Conservation (phyloP, 2,329 filamentous ascomycete genomes). For the Clathrospora elynae region DNA sequence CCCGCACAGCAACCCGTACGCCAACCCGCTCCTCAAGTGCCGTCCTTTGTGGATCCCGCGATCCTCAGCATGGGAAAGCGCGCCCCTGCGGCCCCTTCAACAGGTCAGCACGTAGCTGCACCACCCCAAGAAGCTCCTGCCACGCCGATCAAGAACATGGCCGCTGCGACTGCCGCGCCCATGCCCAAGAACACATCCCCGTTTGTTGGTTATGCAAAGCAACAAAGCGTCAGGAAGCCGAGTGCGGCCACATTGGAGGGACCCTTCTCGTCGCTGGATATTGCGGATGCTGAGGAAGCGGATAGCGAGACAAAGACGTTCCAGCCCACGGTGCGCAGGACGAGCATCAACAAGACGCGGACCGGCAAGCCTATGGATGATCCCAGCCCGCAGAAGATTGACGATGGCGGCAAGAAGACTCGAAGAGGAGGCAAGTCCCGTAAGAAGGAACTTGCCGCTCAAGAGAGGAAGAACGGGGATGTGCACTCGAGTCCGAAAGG, state of each 20-base stretch:
- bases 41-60: constrained; percentile 75
- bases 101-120: constrained; percentile 25
- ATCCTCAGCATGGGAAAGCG: constrained; percentile 70
- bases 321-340: constrained; percentile 35
- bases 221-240: constrained; percentile 39
- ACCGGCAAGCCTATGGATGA: constrained; percentile 51
- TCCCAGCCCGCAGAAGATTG: constrained; percentile 34
- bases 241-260: constrained; percentile 48
- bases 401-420: constrained; percentile 54
- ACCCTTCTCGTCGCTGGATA: constrained; percentile 49
- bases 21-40: constrained; percentile 28
- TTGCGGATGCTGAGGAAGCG: constrained; percentile 47
- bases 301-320: constrained; percentile 43
- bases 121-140: constrained; percentile 48
- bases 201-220: constrained; percentile 43
- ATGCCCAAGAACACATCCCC: constrained; percentile 47
- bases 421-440: constrained; percentile 52
- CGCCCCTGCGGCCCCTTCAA: constrained; percentile 34
- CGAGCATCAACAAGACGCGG: constrained; percentile 49
- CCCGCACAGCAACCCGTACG: constrained; percentile 23
- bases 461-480: constrained; percentile 45
- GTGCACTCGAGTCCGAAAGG: constrained; percentile 41
- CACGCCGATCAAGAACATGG: constrained; percentile 51
- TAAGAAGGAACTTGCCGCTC: constrained; percentile 52
- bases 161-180: constrained; percentile 42